A percentile compares a stretch with the other conserved stretches of the same genome.
phyloP scores from a whole-genome alignment of 495 filamentous ascomycete genomes.

The Penicillium arizonense region DNA sequence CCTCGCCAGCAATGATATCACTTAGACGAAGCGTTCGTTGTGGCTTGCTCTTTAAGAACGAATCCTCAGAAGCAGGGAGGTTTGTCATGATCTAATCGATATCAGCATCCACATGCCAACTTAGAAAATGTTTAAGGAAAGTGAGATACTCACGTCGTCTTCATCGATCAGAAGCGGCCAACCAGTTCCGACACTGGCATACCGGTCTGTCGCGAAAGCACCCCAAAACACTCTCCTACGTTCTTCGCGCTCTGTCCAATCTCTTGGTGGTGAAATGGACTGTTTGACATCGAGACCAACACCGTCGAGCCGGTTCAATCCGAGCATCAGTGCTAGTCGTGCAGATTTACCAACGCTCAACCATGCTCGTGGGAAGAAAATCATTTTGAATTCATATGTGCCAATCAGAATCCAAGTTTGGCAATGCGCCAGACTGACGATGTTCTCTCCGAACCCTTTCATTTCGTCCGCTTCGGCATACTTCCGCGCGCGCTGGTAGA shows the following conservation, averaged over 20 bases:
- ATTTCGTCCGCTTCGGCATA: slow-evolving; percentile 89
- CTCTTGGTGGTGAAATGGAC: slow-evolving; percentile 75
- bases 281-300: slow-evolving; percentile 89
- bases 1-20: slow-evolving; percentile 70
- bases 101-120: background rate
- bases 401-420: slow-evolving; percentile 81
- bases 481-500: slow-evolving; percentile 85
- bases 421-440: slow-evolving; percentile 75
- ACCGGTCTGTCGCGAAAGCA: slow-evolving; percentile 84
- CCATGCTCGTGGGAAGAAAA: slow-evolving; percentile 98
- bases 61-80: slow-evolving; percentile 79
- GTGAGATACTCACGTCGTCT: slow-evolving; percentile 60
- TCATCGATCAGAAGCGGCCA: slow-evolving; percentile 97
- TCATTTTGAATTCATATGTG: slow-evolving; percentile 92
- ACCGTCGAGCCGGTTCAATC: slow-evolving; percentile 86
- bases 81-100: slow-evolving; percentile 68
- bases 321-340: slow-evolving; percentile 85
- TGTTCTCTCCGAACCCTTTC: slow-evolving; percentile 86
- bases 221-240: slow-evolving; percentile 92
- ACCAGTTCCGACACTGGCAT: slow-evolving; percentile 94
- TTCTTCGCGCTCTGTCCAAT: slow-evolving; percentile 94
- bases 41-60: slow-evolving; percentile 77
- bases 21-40: slow-evolving; percentile 65
- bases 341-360: slow-evolving; percentile 79
- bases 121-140: background rate